These are phyloP conservation scores for Hysterangium stoloniferum DNA, from an alignment of 768 basidiomycete genomes.

Conservation along the genomic window DNA sequence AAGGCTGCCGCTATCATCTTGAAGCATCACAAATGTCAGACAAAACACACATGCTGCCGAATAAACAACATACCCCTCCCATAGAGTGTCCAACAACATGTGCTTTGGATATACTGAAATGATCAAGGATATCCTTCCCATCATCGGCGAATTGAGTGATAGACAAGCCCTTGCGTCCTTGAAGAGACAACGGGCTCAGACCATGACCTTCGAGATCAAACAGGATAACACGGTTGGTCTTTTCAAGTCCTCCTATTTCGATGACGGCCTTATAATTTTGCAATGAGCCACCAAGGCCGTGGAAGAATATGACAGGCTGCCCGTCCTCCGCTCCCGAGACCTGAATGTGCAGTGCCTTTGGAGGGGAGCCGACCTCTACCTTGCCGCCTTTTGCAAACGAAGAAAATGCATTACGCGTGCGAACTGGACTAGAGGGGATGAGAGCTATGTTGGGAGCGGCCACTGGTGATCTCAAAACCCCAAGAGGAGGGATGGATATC, in stretches of 20 bases:
- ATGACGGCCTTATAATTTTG: neutral
- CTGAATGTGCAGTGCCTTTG: neutral
- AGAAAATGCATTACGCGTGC: neutral
- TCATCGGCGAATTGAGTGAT: neutral
- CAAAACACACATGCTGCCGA: neutral
- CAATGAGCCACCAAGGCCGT: neutral
- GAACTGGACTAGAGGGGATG: neutral
- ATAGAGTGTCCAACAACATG: neutral
- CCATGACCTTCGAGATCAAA: neutral
- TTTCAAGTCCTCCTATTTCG: neutral
- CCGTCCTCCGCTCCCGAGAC: neutral
- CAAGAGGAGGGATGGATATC: conserved; percentile 20
- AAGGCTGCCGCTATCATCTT: neutral
- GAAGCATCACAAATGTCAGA: neutral
- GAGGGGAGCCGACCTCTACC: neutral
- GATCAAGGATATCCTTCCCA: neutral
- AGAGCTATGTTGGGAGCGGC: neutral
- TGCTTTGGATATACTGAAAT: neutral
- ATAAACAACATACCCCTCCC: no score
- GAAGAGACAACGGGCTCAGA: neutral
- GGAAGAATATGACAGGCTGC: neutral
- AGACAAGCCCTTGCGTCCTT: neutral
- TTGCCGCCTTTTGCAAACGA: neutral
- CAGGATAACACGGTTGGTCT: neutral
- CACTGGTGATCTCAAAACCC: conserved; percentile 17